Evolutionary conservation across 2,329 filamentous ascomycete genomes (phyloP).

Genomic region (Neofusicoccum sp.): DNA sequence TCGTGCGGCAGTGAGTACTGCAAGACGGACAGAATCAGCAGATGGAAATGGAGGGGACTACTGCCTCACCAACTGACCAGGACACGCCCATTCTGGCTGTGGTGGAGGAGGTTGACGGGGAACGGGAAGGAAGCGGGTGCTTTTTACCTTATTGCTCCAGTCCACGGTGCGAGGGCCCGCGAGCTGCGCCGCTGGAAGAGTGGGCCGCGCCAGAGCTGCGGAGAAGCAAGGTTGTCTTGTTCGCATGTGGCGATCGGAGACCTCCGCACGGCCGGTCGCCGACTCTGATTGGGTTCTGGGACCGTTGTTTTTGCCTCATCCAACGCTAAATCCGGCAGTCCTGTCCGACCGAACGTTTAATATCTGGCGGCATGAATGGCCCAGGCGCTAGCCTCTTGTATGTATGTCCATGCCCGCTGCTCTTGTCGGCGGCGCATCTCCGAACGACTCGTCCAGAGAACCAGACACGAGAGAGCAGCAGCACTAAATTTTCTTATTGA

Average conservation of each 20-base stretch:
- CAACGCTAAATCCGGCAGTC: not conserved
- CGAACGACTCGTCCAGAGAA: too few species aligned
- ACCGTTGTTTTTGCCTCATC: not conserved
- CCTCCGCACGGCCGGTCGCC: not conserved
- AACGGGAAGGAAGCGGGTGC: not conserved
- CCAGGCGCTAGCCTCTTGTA: too few species aligned
- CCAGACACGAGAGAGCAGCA: too few species aligned
- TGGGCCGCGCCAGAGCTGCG: not conserved
- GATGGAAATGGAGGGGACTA: not conserved
- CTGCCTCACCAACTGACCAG: not conserved
- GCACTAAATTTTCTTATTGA: too few species aligned
- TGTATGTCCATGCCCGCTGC: too few species aligned
- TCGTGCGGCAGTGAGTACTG: not conserved
- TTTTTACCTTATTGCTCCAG: not conserved
- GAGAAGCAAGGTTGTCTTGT: not conserved
- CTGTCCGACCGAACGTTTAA: too few species aligned
- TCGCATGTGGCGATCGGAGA: not conserved
- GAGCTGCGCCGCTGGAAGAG: not conserved
- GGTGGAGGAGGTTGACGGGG: not conserved
- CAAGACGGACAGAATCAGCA: not conserved
- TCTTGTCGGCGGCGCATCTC: too few species aligned
- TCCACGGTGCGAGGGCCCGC: constrained; percentile 4
- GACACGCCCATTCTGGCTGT: not conserved
- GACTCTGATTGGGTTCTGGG: not conserved
- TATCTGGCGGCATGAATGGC: too few species aligned